A percentile compares a stretch with the other conserved stretches of the same genome.
These are phyloP conservation scores for Candolleomyces efflorescens DNA, from an alignment of 768 basidiomycete genomes.

Conservation along the genomic window DNA sequence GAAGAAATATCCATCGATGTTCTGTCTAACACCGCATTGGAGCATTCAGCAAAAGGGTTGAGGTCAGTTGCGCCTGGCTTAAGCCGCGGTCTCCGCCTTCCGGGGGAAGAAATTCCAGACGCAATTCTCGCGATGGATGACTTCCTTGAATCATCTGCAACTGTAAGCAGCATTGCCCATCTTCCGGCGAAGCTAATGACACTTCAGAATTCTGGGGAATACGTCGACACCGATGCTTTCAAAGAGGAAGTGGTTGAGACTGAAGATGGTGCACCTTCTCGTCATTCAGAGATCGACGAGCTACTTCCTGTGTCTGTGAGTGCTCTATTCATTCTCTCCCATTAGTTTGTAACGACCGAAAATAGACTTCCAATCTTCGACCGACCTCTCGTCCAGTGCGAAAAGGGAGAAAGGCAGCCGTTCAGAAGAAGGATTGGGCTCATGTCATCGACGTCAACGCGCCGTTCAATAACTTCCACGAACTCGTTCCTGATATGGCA, in stretches of 20 bases:
- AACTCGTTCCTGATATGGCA: slow-evolving; percentile 96
- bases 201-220: slow-evolving; percentile 18
- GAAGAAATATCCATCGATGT: slow-evolving; percentile 51
- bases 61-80: slow-evolving; percentile 81
- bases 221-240: slow-evolving; percentile 16
- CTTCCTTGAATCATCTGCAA: slow-evolving; percentile 10
- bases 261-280: not conserved
- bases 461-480: slow-evolving; percentile 82
- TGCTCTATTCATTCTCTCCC: not conserved
- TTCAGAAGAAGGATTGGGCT: slow-evolving; percentile 93
- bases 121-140: slow-evolving; percentile 35
- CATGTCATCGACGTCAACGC: slow-evolving; percentile 94
- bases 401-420: slow-evolving; percentile 37
- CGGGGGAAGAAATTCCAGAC: slow-evolving; percentile 50
- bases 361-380: slow-evolving; percentile 55
- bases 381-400: slow-evolving; percentile 39
- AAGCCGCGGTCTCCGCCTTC: slow-evolving; percentile 69
- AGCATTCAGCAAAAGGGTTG: slow-evolving; percentile 39
- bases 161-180: not conserved
- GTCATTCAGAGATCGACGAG: slow-evolving; percentile 61
- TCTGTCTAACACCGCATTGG: slow-evolving; percentile 22
- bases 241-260: slow-evolving; percentile 1
- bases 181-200: too few species aligned
- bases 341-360: not conserved
- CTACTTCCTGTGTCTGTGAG: slow-evolving; percentile 63